Evolutionary conservation across 495 filamentous ascomycete species (phyloP).

Genomic region (Cercophora samala): DNA sequence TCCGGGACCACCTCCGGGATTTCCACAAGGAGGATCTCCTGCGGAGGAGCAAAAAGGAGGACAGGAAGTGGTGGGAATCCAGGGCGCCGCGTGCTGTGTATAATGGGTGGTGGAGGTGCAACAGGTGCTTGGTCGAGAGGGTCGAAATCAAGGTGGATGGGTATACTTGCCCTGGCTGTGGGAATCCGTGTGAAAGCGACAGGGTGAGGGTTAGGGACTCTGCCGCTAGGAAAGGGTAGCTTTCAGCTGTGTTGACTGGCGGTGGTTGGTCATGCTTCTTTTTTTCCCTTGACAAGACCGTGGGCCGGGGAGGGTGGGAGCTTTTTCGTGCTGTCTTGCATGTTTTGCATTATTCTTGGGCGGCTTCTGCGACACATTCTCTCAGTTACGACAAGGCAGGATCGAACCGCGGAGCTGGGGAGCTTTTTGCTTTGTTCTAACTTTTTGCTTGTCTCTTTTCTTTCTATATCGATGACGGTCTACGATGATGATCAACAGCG

Average conservation of each 20-base stretch:
- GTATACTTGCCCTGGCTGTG: slow-evolving; percentile 43
- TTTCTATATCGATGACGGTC: neutral
- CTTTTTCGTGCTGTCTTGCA: slow-evolving; percentile 8
- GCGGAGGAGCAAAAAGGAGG: slow-evolving; percentile 28
- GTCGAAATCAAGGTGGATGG: slow-evolving; percentile 34
- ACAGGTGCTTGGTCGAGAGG: slow-evolving; percentile 38
- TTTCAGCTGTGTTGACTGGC: too few relatives aligned
- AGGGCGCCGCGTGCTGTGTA: slow-evolving; percentile 24
- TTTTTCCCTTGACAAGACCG: too few relatives aligned
- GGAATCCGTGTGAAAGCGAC: slow-evolving; percentile 38
- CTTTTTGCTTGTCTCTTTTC: slow-evolving; percentile 1
- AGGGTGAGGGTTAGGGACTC: slow-evolving; percentile 24
- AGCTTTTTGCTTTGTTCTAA: neutral
- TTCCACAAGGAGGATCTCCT: slow-evolving; percentile 50
- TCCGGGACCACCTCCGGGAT: slow-evolving; percentile 48
- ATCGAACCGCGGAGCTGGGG: neutral
- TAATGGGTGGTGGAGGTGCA: slow-evolving; percentile 49
- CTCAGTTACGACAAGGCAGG: neutral
- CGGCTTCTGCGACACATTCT: neutral
- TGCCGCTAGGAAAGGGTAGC: neutral
- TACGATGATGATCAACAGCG: neutral
- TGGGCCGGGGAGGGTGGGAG: neutral
- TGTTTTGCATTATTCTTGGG: slow-evolving; percentile 9
- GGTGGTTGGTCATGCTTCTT: neutral
- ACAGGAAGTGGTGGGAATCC: slow-evolving; percentile 24